Conservation (phyloP, 768 basidiomycete genomes). For the Hygrophoropsis aurantiaca region DNA sequence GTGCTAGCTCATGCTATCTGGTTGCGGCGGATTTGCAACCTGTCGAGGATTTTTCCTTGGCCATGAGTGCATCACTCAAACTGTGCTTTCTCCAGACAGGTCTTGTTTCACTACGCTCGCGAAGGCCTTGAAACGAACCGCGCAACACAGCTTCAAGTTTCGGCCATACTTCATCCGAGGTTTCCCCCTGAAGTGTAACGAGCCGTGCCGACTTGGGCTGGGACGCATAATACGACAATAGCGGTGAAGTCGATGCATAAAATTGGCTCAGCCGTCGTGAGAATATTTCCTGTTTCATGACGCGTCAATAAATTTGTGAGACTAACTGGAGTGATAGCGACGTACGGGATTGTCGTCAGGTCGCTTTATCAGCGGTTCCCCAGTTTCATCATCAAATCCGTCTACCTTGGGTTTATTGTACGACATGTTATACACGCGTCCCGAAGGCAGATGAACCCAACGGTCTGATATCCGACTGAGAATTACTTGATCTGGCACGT, state of each 20-base stretch:
- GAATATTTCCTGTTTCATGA: slow-evolving; percentile 63
- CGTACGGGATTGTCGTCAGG: slow-evolving; percentile 88
- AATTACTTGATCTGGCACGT: slow-evolving; percentile 87
- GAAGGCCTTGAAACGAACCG: slow-evolving; percentile 56
- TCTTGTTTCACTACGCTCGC: slow-evolving; percentile 45
- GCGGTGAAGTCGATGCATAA: slow-evolving; percentile 76
- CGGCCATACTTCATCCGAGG: slow-evolving; percentile 92
- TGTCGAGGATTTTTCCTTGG: too few species aligned
- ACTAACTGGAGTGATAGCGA: slow-evolving; percentile 10
- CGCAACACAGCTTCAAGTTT: slow-evolving; percentile 64
- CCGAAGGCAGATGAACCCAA: slow-evolving; percentile 86
- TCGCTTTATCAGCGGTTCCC: slow-evolving; percentile 82
- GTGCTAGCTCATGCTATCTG: too few species aligned
- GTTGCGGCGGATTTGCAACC: too few species aligned
- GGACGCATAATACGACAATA: slow-evolving; percentile 68
- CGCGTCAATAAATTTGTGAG: slow-evolving; percentile 9
- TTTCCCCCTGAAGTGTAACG: slow-evolving; percentile 64
- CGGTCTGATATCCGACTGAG: slow-evolving; percentile 85
- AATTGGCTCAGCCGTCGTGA: slow-evolving; percentile 73
- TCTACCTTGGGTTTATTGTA: slow-evolving; percentile 82
- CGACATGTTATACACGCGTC: slow-evolving; percentile 85
- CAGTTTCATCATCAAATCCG: slow-evolving; percentile 83
- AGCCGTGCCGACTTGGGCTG: slow-evolving; percentile 42
- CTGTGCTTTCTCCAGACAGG: slow-evolving; percentile 46
- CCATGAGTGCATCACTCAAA: slow-evolving; percentile 53